Evolutionary conservation across 768 basidiomycete species (phyloP).

Genomic region (Leucogyrophana mollusca): DNA sequence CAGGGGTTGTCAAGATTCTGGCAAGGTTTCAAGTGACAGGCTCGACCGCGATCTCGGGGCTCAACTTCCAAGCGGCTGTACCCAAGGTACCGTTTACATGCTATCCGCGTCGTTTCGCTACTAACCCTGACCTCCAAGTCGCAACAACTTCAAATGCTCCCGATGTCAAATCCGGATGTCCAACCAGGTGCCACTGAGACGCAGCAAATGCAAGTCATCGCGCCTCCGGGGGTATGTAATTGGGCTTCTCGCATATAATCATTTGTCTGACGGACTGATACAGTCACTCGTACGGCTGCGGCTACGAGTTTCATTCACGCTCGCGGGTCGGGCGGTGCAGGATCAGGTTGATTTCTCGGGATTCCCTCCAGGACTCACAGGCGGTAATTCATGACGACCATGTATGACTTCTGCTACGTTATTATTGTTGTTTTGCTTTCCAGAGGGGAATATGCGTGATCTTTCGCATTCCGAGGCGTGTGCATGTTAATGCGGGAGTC

Average conservation of each 20-base stretch:
- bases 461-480: too few species aligned
- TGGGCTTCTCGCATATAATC: conserved; percentile 5
- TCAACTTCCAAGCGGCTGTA: conserved; percentile 97
- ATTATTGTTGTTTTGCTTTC: too few species aligned
- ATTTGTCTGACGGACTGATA: conserved; percentile 2
- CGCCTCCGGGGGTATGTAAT: conserved; percentile 75
- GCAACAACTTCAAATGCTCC: conserved; percentile 96
- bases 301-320: conserved; percentile 77
- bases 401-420: too few species aligned
- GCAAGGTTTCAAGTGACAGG: conserved; percentile 81
- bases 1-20: conserved; percentile 89
- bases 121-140: conserved; percentile 51
- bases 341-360: conserved; percentile 95
- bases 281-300: conserved; percentile 85
- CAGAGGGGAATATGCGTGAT: too few species aligned
- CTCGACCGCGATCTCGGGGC: conserved; percentile 46
- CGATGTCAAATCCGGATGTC: conserved; percentile 88
- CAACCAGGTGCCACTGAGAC: conserved; percentile 81
- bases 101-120: neutral
- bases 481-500: too few species aligned
- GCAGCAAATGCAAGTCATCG: conserved; percentile 92
- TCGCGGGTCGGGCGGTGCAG: conserved; percentile 68
- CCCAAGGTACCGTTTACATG: conserved; percentile 66
- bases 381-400: conserved; percentile 26
- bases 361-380: conserved; percentile 77